Conservation (phyloP, 208 protist genomes). For the Histomonas meleagridis region DNA sequence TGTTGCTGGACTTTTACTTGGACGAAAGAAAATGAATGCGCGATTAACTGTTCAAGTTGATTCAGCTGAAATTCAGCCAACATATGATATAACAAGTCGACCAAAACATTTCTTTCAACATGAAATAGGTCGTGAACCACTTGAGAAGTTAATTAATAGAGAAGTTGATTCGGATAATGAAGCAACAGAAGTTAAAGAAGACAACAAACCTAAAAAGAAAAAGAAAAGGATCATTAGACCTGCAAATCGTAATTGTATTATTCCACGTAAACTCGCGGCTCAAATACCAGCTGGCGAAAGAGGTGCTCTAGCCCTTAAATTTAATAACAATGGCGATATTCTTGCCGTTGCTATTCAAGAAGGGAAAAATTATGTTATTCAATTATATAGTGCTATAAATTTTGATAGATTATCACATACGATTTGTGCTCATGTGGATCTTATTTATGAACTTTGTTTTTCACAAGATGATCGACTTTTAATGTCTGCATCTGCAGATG, state of each 20-base stretch:
- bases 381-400: background rate
- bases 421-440: background rate
- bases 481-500: background rate
- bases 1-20: background rate
- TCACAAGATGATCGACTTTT: background rate
- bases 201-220: background rate
- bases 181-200: background rate
- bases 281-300: slow-evolving; percentile 1
- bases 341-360: background rate
- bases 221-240: background rate
- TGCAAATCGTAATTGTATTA: background rate
- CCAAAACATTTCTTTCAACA: slow-evolving; percentile 15
- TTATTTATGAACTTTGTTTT: background rate
- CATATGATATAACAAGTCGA: background rate
- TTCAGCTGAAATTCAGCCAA: background rate
- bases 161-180: background rate
- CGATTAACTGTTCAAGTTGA: background rate
- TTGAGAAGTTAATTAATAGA: background rate
- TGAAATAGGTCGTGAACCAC: background rate
- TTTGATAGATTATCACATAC: background rate
- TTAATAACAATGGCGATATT: background rate
- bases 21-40: background rate
- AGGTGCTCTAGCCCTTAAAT: background rate
- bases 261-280: background rate
- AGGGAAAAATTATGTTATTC: background rate